Base-by-base conservation (phyloP, 148 eudicot species). In the Spergularia bocconei region DNA sequence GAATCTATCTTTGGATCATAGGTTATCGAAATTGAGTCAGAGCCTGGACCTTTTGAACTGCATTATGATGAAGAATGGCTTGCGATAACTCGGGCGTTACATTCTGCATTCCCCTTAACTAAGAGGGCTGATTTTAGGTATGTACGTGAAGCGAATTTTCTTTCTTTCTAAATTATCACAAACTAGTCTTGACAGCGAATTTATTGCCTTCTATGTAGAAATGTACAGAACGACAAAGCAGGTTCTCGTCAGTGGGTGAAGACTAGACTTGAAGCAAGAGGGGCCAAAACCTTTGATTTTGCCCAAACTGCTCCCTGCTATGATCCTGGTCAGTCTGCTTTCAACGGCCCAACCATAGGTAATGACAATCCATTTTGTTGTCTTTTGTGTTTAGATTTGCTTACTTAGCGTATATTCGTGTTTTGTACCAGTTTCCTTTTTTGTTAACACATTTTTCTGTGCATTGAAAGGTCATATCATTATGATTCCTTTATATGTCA, bases 31-130 rank as follows among this genome's bases (percentile, higher is more conserved):
- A 84, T 96, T 75, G 81, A 89, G 71, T 88, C 98, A 16, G 94
- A 82, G 73, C 88, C 92, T n/a, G 99, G 99, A 58, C 97, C 97
- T 25, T 85, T 79, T 79, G 93, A 88, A 68, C 79, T 96, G 70
- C 88, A 84, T 36, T 91, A 84, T 83, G 99, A 96, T 86, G 99
- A 96, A 88, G 98, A 96, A 83, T 96, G 99, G 99, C 89, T 96
- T 75, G 89, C 98, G 36, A 89, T 96, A 75, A 92, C 99, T 6
- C 86, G 85, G 78, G 82, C 76, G 71, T 85, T 83, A 58, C 88
- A 91, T 70, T 74, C 87, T 14, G 78, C 81, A 58, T 82, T 92
- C 63, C 99, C 97, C 72, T 53, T 82, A 47, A 88, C 90, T 20
- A 87, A 63, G 72, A 82, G 70, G 65, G 82, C 89, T 75, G 83